Conservation (phyloP, 2,329 filamentous ascomycete species). For the Zopfia rhizophila region DNA sequence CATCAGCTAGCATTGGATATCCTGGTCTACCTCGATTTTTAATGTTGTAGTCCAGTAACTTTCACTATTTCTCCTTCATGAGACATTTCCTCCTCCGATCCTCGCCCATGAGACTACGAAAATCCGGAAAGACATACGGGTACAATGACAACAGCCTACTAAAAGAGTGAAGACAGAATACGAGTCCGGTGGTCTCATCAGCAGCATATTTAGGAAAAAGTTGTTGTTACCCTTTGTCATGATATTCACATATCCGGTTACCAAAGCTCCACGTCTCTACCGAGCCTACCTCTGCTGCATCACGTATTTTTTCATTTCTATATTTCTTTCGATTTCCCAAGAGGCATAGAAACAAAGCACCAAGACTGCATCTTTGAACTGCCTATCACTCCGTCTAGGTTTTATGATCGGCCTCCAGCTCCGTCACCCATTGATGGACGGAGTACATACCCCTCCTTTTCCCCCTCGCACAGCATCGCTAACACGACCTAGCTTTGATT, state of each 20-base stretch:
- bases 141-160: no score
- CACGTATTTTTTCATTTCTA: conserved; percentile 68
- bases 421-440: conserved; percentile 56
- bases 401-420: conserved; percentile 59
- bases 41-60: conserved; percentile 67
- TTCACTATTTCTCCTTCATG: conserved; percentile 66
- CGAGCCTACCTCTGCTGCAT: conserved; percentile 66
- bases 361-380: conserved; percentile 68
- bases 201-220: no score
- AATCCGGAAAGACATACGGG: conserved; percentile 56
- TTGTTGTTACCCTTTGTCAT: conserved; percentile 56
- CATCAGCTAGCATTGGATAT: conserved; percentile 76
- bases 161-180: conserved; percentile 42
- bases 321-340: conserved; percentile 66
- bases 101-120: conserved; percentile 53
- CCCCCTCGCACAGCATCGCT: no score
- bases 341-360: conserved; percentile 63
- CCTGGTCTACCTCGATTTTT: conserved; percentile 70
- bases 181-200: no score
- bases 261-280: conserved; percentile 63
- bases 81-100: conserved; percentile 57
- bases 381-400: conserved; percentile 68
- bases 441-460: no score
- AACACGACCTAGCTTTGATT: no score
- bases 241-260: conserved; percentile 64